Evolutionary conservation across 164 flowering plant genomes (phyloP).

Genomic region (Chimonanthus praecox): DNA sequence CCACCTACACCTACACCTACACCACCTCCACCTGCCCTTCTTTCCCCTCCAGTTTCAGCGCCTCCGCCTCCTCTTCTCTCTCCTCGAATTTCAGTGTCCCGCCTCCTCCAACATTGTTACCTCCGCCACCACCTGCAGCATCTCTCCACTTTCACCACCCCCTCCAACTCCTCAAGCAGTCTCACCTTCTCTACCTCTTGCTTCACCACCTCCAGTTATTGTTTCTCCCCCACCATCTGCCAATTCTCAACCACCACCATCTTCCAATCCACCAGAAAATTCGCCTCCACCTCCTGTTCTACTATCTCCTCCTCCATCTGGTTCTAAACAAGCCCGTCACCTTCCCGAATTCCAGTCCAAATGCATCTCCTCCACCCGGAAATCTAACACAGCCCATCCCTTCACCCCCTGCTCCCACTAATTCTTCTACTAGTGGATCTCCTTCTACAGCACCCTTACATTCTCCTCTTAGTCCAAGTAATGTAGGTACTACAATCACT

Average conservation of each 20-base stretch:
- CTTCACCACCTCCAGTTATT: conserved; percentile 20
- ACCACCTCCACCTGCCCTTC: conserved; percentile 3
- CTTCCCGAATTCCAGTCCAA: conserved; percentile 28
- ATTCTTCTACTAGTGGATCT: conserved; percentile 16
- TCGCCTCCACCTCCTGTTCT: conserved; percentile 42
- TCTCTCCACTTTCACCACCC: conserved; percentile 4
- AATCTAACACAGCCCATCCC: conserved; percentile 6
- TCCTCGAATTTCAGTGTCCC: conserved; percentile 6
- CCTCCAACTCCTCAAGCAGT: conserved; percentile 17
- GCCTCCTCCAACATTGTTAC: conserved; percentile 9
- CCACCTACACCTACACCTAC: conserved; percentile 7
- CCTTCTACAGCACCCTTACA: conserved; percentile 9
- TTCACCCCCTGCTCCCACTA: conserved; percentile 9
- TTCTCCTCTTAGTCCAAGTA: conserved; percentile 5
- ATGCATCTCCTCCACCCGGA: conserved; percentile 27
- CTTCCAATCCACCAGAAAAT: conserved; percentile 28
- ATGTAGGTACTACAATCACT: background rate
- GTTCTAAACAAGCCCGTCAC: conserved; percentile 23
- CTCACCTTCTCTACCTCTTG: conserved; percentile 18
- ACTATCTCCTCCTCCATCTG: conserved; percentile 35
- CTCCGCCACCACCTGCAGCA: conserved; percentile 6
- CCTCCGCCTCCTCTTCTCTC: conserved; percentile 13
- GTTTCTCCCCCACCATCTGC: conserved; percentile 24
- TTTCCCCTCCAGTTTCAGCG: conserved; percentile 3
- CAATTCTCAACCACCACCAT: conserved; percentile 9